Base-by-base conservation (phyloP, 495 filamentous ascomycete genomes). In the Aspergillus leporis region DNA sequence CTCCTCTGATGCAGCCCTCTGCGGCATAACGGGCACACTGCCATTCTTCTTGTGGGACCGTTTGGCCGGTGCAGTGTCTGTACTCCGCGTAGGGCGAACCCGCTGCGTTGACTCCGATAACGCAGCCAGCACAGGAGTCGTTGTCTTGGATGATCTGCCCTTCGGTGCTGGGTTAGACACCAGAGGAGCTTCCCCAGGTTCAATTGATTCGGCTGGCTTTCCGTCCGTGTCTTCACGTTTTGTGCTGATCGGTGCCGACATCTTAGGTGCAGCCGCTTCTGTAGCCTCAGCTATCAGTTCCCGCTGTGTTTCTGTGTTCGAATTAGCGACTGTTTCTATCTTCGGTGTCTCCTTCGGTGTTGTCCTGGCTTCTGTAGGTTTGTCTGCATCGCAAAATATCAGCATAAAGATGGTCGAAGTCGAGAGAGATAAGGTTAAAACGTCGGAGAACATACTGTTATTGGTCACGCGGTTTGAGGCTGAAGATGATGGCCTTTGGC, bases 31-130 rank as follows among this genome's bases (percentile, higher is more conserved):
- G 48, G 50, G 58, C 38, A 58, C 69, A 72, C 68, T 61, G 70
- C 68, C 22, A 72, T 77, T 57, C 70, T 90, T 91, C 73, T 91
- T 92, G 55, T 90, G 85, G 25, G 81, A 85, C 34, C 88, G 77
- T 67, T 90, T 91, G 22, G 74, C 58, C 25, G 72, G 60, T 4
- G 70, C 67, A 25, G 73, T 58, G 53, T 82, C 74, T 41, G 70
- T 74, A 53, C 70, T 73, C 34, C 79, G 70, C 0, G 77, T 75
- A 12, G 75, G 75, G 13, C 79, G 72, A 10, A 72, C 67, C 21
- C 71, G 76, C 19, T 68, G 68, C 0, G 62, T 55, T n/a, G 69
- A 50, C 45, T 79, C 75, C 25, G 71, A 62, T 34, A 81, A 78
- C 7, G 75, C 67, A 9, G 70, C 56, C 40, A 78, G 69, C 4